Base-by-base conservation (phyloP, 1,284 basidiomycete species). In the Sporisorium exsertum region DNA sequence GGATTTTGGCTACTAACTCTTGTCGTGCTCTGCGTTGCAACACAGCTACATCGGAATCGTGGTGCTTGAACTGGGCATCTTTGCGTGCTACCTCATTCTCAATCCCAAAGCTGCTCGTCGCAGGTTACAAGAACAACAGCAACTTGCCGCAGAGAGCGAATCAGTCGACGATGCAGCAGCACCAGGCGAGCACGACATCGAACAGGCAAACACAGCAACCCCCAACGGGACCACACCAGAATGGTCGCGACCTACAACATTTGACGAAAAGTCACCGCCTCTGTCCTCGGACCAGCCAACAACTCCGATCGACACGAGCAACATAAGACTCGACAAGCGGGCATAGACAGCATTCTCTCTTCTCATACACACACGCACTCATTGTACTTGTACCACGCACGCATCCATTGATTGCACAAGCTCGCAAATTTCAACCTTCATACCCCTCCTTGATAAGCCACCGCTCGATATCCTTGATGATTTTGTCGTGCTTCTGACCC, bases 1-100 rank as follows among this genome's bases (percentile, higher is more conserved):
- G 33, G 15, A 16, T n/a, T 18, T 32, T 32, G 5, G 56, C 58
- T 10, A 13, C 40, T 50, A 50, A 53, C 52, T 8, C 8, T 24
- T 20, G 42, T 29, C 26, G 29, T n/a, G 29, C 6, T 20, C 13
- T 46, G 15, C 2, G 5, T 22, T 45, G 18, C 29, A 32, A 16
- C 29, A 52, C 62, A 75, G 60, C 45, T 92, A 87, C 89, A 45
- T 92, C 75, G 86, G 88, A 2, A 81, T 90, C 32, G 90, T 92
- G 32, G 86, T 91, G 45, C 90, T 92, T 58, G 68, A 88, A 84
- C n/a, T 75, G 2, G 79, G 89, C 2, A 88, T 93, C 43, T 80
- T 92, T 20, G 47, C 90, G 7, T 87, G 89, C 1, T 90, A 90
- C 0, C 66, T 89, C 24, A 88, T 92, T 37, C 88, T 93, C 53